Conservation (phyloP, 345 rosid genomes). For the Salix caprea region DNA sequence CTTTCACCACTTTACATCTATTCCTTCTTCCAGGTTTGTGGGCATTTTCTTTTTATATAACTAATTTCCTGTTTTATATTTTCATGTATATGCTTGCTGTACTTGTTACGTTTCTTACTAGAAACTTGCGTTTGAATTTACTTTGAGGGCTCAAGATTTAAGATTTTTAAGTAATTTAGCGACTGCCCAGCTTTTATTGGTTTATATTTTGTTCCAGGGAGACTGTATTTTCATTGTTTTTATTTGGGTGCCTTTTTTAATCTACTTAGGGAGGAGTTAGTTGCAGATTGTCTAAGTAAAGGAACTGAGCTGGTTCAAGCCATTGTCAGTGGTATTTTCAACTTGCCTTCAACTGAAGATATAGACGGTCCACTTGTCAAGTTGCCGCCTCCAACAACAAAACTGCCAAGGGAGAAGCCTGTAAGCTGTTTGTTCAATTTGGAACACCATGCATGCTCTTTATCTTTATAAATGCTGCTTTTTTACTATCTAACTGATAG, state of each 20-base stretch:
- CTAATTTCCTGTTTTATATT: neutral
- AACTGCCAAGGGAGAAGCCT: conserved; percentile 83
- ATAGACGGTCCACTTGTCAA: conserved; percentile 70
- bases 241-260: neutral
- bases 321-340: conserved; percentile 57
- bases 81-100: neutral
- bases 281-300: conserved; percentile 48
- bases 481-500: too few species aligned
- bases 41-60: neutral
- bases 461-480: too few species aligned
- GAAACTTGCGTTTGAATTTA: too few species aligned
- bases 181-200: neutral
- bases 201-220: neutral
- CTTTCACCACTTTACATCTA: conserved; percentile 40
- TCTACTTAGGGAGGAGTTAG: conserved; percentile 59
- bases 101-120: neutral
- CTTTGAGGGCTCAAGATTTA: too few species aligned
- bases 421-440: conserved; percentile 32
- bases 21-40: conserved; percentile 56
- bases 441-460: too few species aligned
- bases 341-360: conserved; percentile 73
- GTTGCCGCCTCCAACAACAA: conserved; percentile 71
- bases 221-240: neutral
- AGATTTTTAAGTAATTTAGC: too few species aligned
- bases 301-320: conserved; percentile 75